A percentile compares a stretch with the other conserved stretches of the same genome.
phyloP scores from a whole-genome alignment of 495 filamentous ascomycete species.

The Penicillium lividum region DNA sequence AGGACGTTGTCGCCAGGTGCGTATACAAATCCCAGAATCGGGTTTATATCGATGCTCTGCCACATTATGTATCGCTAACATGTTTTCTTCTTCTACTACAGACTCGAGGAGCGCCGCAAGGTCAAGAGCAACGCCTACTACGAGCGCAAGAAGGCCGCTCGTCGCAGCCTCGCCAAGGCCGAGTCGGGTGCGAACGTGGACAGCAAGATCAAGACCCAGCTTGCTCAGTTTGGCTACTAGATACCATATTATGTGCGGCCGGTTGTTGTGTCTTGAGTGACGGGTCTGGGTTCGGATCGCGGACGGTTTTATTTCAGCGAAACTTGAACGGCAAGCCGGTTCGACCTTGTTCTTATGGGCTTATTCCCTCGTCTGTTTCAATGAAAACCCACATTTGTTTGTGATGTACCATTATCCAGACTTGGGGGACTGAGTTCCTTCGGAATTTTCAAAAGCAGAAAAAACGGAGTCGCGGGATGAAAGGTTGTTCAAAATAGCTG shows the following conservation, averaged over 20 bases:
- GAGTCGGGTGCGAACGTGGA: slow-evolving; percentile 89
- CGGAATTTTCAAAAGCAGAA: slow-evolving; percentile 35
- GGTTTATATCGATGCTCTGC: not conserved
- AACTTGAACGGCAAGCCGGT: slow-evolving; percentile 44
- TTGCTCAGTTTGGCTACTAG: slow-evolving; percentile 75
- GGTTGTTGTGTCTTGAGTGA: slow-evolving; percentile 50
- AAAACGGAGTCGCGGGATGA: slow-evolving; percentile 48
- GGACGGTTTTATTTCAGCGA: slow-evolving; percentile 51
- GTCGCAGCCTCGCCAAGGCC: slow-evolving; percentile 85
- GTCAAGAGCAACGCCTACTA: slow-evolving; percentile 99
- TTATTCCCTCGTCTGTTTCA: slow-evolving; percentile 23
- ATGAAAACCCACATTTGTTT: slow-evolving; percentile 33
- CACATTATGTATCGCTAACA: slow-evolving; percentile 9
- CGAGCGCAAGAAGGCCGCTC: slow-evolving; percentile 95
- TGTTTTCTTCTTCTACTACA: slow-evolving; percentile 35
- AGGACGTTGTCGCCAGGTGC: slow-evolving; percentile 95
- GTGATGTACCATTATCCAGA: slow-evolving; percentile 40
- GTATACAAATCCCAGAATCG: slow-evolving; percentile 35
- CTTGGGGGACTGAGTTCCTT: slow-evolving; percentile 29
- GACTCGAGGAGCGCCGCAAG: slow-evolving; percentile 98
- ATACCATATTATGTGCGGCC: slow-evolving; percentile 47
- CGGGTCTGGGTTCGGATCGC: slow-evolving; percentile 47
- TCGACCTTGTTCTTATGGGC: slow-evolving; percentile 39
- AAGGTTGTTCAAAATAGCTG: slow-evolving; percentile 52
- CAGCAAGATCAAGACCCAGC: slow-evolving; percentile 67